These are phyloP conservation scores for Corylus avellana DNA, from an alignment of 306 rosid genomes.

Conservation along the genomic window DNA sequence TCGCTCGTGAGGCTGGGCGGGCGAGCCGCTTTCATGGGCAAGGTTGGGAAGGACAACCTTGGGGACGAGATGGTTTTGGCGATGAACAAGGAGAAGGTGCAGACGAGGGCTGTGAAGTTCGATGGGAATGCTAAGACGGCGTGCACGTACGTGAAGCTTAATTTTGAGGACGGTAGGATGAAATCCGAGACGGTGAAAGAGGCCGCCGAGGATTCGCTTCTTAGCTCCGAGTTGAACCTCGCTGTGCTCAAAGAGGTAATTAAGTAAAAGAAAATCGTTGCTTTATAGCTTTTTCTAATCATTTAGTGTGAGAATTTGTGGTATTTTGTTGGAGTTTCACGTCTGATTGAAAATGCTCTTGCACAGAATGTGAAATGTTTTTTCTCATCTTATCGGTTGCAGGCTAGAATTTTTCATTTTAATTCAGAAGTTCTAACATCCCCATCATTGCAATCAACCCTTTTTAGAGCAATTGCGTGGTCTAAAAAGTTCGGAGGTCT, in stretches of 20 bases:
- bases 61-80: constrained; percentile 72
- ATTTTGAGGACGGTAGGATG: constrained; percentile 66
- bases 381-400: constrained; percentile 27
- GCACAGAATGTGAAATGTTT: constrained; percentile 6
- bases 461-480: constrained; percentile 41
- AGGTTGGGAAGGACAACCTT: constrained; percentile 67
- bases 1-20: constrained; percentile 92
- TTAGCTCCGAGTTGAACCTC: constrained; percentile 62
- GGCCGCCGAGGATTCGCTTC: constrained; percentile 69
- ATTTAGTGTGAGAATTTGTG: neutral
- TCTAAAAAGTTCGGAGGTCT: constrained; percentile 56
- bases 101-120: constrained; percentile 71
- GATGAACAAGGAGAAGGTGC: constrained; percentile 82
- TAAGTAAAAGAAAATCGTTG: neutral
- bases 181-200: constrained; percentile 57
- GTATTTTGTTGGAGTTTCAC: neutral
- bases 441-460: constrained; percentile 39
- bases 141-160: constrained; percentile 59
- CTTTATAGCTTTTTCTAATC: neutral
- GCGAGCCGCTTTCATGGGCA: constrained; percentile 83
- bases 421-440: constrained; percentile 60
- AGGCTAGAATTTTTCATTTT: constrained; percentile 62
- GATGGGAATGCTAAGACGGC: constrained; percentile 52
- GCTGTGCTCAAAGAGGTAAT: constrained; percentile 82
- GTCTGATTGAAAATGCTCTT: no score